Percentiles rank a stretch among this genome's conserved stretches.
Conservation (phyloP, 306 rosid species). For the Vigna hirtella region DNA sequence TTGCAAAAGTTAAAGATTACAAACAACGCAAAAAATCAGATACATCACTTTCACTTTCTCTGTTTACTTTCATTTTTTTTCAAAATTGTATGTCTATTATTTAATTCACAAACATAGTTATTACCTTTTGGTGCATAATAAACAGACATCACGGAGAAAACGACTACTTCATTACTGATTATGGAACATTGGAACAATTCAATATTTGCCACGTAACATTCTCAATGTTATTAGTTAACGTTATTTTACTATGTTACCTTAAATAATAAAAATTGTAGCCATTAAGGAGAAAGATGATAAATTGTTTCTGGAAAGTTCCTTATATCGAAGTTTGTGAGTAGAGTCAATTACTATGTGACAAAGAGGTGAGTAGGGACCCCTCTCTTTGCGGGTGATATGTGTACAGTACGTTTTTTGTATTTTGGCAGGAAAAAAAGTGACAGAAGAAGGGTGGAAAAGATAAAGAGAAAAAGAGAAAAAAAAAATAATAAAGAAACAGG, state of each 20-base stretch:
- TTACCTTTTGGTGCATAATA: neutral
- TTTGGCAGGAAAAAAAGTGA: neutral
- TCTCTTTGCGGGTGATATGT: conserved; percentile 3
- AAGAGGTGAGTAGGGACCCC: neutral
- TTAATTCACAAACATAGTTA: neutral
- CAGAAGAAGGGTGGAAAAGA: neutral
- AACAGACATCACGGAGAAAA: neutral
- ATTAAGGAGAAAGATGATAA: conserved; percentile 20
- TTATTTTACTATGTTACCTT: neutral
- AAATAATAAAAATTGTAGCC: neutral
- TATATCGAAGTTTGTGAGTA: conserved; percentile 24
- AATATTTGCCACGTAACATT: neutral
- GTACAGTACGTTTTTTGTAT: conserved; percentile 15
- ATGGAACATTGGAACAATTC: neutral
- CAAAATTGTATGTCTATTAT: neutral
- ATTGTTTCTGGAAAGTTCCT: conserved; percentile 28
- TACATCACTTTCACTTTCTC: conserved; percentile 39
- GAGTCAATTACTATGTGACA: conserved; percentile 2
- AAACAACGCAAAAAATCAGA: conserved; percentile 1
- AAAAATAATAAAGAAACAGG: neutral
- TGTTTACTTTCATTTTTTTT: neutral
- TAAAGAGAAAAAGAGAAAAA: conserved; percentile 3
- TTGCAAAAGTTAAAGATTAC: conserved; percentile 10
- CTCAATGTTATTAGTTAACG: neutral
- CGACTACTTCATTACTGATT: neutral